phyloP scores from a whole-genome alignment of 192 early-diverging fungal genomes.

The Spizellomyces punctatus region DNA sequence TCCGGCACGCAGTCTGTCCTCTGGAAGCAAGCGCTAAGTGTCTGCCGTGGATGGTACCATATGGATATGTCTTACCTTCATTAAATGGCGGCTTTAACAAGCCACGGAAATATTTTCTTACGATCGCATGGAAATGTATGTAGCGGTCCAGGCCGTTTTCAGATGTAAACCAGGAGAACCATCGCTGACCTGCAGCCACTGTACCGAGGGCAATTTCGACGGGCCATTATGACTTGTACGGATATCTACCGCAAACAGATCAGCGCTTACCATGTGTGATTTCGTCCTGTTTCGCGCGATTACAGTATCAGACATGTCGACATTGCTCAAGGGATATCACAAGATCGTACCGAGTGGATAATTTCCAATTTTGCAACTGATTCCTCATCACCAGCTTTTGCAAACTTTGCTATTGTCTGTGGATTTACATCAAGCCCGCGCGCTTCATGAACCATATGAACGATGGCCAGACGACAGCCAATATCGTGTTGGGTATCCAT shows the following conservation, averaged over 20 bases:
- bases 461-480: conserved; percentile 58
- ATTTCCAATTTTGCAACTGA: conserved; percentile 54
- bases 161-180: conserved; percentile 57
- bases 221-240: too few relatives aligned
- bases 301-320: too few relatives aligned
- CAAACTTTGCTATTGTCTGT: conserved; percentile 61
- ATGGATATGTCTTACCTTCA: conserved; percentile 24
- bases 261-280: conserved; percentile 44
- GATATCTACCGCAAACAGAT: neutral
- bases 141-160: conserved; percentile 38
- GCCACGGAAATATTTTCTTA: conserved; percentile 54
- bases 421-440: conserved; percentile 73
- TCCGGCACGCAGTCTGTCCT: conserved; percentile 57
- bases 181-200: conserved; percentile 51
- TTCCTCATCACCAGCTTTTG: conserved; percentile 52
- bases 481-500: conserved; percentile 52
- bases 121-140: conserved; percentile 45
- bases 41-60: too few relatives aligned
- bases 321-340: too few relatives aligned
- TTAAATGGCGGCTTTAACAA: conserved; percentile 70
- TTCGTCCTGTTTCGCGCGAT: conserved; percentile 38
- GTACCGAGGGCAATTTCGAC: neutral
- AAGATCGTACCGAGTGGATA: conserved; percentile 42
- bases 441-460: conserved; percentile 62
- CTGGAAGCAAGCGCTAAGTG: neutral